Evolutionary conservation across 805 yeast species (phyloP), one percentile per base, ranked within the genome.

Genomic region (Yamadazyma tumulicola): DNA sequence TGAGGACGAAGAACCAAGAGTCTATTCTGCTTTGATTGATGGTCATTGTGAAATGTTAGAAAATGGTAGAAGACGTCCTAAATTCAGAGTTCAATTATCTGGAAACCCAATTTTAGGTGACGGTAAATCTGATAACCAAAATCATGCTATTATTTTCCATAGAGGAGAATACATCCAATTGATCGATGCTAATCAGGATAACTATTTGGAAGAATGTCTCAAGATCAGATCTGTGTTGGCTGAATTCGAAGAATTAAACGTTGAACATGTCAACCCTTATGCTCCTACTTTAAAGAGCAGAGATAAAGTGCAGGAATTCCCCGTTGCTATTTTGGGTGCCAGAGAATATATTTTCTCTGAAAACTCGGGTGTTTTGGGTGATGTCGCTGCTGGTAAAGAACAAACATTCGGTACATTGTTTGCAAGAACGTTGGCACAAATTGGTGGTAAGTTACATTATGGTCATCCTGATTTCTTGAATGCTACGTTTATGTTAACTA

Each of bases 391-490:
- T 10, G 91, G 91, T 31, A 85, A 85, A 52, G 94, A 85, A 58
- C 93, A 85, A 55, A 85, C 93, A 7, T 85, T 85, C 61, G 93
- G 94, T 36, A 85, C 94, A 0, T 68, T 85, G 38, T 84, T 83
- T 59, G 86, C 93, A 0, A 74, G 94, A 55, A 83, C 93, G 1
- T 66, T 84, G 55, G 89, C 91, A 3, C 81, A 79, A 52, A 74
- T 84, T 46, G 93, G 91, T 18, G 91, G 89, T 19, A 85, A 85
- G 53, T 68, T 85, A 32, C 94, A 85, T 54, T 85, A 85, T 62
- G 94, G 94, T 6, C 94, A 85, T 55, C 94, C 94, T 21, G 94
- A 85, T 60, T 81, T 85, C 60, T 63, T 85, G 49, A 83, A 84
- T 48, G 73, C 78, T 8, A 65, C 81, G 1, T 85, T 80, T 54